Percentiles rank a stretch among this genome's conserved stretches.
phyloP scores from a whole-genome alignment of 495 filamentous ascomycete genomes.

The Daldinia grandis region DNA sequence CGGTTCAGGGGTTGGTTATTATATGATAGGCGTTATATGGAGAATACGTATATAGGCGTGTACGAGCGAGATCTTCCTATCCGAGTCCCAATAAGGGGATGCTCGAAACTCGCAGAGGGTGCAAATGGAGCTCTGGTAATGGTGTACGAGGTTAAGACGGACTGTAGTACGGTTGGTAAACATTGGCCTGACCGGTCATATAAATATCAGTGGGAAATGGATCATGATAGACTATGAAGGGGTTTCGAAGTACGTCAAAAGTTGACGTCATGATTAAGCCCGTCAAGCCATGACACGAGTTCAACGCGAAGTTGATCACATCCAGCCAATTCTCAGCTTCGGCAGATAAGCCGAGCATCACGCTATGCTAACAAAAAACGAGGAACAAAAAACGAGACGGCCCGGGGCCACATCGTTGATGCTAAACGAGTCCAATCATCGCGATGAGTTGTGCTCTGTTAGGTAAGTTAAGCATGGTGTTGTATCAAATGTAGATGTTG shows the following conservation, averaged over 20 bases:
- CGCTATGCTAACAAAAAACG: too few species aligned
- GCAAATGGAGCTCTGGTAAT: background rate
- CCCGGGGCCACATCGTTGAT: background rate
- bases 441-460: constrained; percentile 20
- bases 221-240: background rate
- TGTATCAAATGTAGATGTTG: constrained; percentile 3
- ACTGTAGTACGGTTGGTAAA: background rate
- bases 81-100: background rate
- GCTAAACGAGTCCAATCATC: constrained; percentile 31
- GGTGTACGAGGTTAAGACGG: background rate
- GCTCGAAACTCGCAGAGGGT: background rate
- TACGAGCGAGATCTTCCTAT: background rate
- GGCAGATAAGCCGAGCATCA: background rate
- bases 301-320: background rate
- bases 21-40: background rate
- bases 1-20: background rate
- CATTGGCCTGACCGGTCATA: background rate
- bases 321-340: constrained; percentile 19
- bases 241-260: background rate
- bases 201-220: background rate
- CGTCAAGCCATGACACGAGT: constrained; percentile 21
- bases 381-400: background rate
- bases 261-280: constrained; percentile 36
- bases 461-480: constrained; percentile 22
- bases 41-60: background rate